Percentiles rank a stretch among this genome's conserved stretches.
These are phyloP conservation scores for Clavispora carvajalis DNA, from an alignment of 805 yeast genomes.

Conservation along the genomic window DNA sequence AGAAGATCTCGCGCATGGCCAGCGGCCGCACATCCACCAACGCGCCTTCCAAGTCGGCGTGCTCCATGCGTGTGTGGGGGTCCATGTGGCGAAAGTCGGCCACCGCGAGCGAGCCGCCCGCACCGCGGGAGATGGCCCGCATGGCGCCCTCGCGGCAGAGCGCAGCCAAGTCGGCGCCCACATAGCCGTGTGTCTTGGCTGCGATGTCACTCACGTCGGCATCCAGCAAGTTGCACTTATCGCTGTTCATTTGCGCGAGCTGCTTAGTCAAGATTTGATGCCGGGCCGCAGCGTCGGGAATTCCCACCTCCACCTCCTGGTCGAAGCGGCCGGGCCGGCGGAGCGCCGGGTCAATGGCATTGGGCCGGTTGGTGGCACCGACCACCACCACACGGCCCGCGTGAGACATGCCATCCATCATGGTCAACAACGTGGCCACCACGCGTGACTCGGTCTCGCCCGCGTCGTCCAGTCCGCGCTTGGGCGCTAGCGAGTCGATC, in stretches of 20 bases:
- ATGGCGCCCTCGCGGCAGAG: slow-evolving; percentile 84
- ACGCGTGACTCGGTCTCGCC: slow-evolving; percentile 90
- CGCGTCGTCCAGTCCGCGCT: slow-evolving; percentile 73
- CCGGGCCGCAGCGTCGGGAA: slow-evolving; percentile 83
- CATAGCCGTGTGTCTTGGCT: slow-evolving; percentile 88
- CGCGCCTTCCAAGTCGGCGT: slow-evolving; percentile 64
- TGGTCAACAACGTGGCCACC: slow-evolving; percentile 78
- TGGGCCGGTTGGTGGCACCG: slow-evolving; percentile 73
- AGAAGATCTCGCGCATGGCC: slow-evolving; percentile 92
- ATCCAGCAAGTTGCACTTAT: slow-evolving; percentile 42
- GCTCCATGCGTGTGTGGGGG: slow-evolving; percentile 24
- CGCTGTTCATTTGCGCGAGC: slow-evolving; percentile 44
- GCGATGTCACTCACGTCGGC: slow-evolving; percentile 64
- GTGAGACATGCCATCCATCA: slow-evolving; percentile 74
- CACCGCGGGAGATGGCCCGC: slow-evolving; percentile 66
- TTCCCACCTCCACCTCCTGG: slow-evolving; percentile 83
- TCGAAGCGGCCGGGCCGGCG: slow-evolving; percentile 88
- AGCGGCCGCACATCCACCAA: slow-evolving; percentile 83
- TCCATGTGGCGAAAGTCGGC: slow-evolving; percentile 3
- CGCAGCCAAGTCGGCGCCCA: slow-evolving; percentile 92
- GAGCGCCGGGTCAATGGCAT: slow-evolving; percentile 62
- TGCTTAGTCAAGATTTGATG: slow-evolving; percentile 64
- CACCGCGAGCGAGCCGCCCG: slow-evolving; percentile 1
- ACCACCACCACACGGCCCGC: slow-evolving; percentile 61
- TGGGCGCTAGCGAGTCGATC: slow-evolving; percentile 87